Conservation (phyloP, 306 rosid genomes). For the Carpinus fangiana region DNA sequence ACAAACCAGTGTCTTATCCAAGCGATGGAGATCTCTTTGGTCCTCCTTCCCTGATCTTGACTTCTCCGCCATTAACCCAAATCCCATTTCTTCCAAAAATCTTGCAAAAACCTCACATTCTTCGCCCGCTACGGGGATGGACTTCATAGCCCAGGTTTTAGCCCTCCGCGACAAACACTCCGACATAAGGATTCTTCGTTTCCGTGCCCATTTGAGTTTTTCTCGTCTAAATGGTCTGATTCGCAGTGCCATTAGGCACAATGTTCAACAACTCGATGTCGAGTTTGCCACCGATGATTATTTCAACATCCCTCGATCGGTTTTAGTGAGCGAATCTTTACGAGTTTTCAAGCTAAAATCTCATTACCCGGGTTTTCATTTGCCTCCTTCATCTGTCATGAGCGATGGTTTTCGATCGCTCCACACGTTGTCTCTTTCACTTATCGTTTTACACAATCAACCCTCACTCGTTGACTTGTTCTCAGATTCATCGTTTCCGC, state of each 20-base stretch:
- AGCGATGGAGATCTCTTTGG: slow-evolving; percentile 70
- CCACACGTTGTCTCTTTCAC: slow-evolving; percentile 48
- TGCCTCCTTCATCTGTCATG: slow-evolving; percentile 69
- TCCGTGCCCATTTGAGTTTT: slow-evolving; percentile 55
- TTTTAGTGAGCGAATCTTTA: slow-evolving; percentile 50
- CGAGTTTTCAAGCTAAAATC: slow-evolving; percentile 54
- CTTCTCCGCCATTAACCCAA: slow-evolving; percentile 50
- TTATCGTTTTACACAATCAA: slow-evolving; percentile 42
- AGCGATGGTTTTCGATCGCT: slow-evolving; percentile 51
- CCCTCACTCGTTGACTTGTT: slow-evolving; percentile 62
- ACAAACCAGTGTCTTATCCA: slow-evolving; percentile 58
- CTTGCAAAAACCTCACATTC: slow-evolving; percentile 13
- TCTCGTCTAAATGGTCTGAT: slow-evolving; percentile 57
- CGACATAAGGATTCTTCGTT: slow-evolving; percentile 56
- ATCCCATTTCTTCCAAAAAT: slow-evolving; percentile 7
- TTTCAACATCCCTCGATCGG: slow-evolving; percentile 71
- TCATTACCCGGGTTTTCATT: slow-evolving; percentile 49
- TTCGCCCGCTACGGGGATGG: slow-evolving; percentile 24
- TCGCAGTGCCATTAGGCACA: slow-evolving; percentile 60
- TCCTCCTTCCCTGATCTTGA: slow-evolving; percentile 76
- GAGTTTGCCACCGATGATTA: slow-evolving; percentile 54
- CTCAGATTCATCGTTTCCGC: slow-evolving; percentile 50
- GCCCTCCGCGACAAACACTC: slow-evolving; percentile 47
- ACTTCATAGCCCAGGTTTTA: slow-evolving; percentile 54
- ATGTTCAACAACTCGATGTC: slow-evolving; percentile 64